Conservation (phyloP, 2,329 filamentous ascomycete species). For the Penicillium palitans region DNA sequence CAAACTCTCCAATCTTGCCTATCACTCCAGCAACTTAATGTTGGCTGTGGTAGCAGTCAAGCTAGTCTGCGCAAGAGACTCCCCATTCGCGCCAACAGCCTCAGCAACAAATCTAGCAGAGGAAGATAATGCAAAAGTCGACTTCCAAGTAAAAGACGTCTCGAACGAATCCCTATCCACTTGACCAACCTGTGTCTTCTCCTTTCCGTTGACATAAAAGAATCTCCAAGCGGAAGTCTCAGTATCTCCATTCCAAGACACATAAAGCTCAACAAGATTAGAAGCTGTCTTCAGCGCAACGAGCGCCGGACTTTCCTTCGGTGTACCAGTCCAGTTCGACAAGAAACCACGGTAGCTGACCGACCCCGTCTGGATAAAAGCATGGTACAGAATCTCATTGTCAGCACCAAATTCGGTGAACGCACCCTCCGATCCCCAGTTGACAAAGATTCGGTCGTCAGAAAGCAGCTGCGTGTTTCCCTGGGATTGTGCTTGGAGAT, state of each 20-base stretch:
- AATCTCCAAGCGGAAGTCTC: conserved; percentile 7
- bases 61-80: neutral
- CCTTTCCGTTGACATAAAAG: neutral
- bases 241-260: conserved; percentile 11
- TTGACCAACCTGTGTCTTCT: neutral
- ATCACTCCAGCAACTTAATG: neutral
- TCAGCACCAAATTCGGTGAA: conserved; percentile 27
- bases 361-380: conserved; percentile 34
- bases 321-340: conserved; percentile 39
- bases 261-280: neutral
- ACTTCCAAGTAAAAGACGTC: conserved; percentile 1
- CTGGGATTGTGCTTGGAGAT: conserved; percentile 22
- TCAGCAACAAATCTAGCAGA: conserved; percentile 4
- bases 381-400: conserved; percentile 35
- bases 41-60: neutral
- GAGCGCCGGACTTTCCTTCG: neutral
- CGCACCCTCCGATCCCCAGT: conserved; percentile 31
- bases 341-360: conserved; percentile 41
- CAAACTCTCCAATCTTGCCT: no score
- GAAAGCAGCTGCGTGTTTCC: conserved; percentile 33
- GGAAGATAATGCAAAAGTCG: neutral
- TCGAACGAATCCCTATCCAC: conserved; percentile 3
- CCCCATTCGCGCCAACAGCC: neutral
- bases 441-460: conserved; percentile 29
- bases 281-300: neutral